Base-by-base conservation (phyloP, 176 grass and related monocot species). In the Ananas comosus region DNA sequence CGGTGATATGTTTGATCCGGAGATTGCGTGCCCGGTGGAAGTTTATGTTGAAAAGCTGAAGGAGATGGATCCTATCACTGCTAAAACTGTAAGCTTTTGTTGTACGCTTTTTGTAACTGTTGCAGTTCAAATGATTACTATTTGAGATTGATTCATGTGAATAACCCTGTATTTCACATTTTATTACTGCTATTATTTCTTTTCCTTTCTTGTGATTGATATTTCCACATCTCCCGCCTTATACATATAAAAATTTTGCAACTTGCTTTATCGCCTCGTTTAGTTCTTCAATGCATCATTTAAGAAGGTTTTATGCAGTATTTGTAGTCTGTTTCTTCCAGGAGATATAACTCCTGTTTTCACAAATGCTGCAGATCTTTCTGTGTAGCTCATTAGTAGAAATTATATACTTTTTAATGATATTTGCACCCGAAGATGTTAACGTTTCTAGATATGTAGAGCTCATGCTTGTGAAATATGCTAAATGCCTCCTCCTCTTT, bases 1-100 rank as follows among this genome's bases (percentile, higher is more conserved):
- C 12, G 93, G 93, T n/a, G 85, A 89, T 71, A 81, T 97, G 54
- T 92, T 97, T 78, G 93, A 97, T 71, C 86, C 86, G 0, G 66
- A 79, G 64, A 78, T 76, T 17, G 51, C 65, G 1, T 79, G 84
- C 61, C 64, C 57, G 3, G 48, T 80, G 1, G 74, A 88, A 74
- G 18, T 73, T 11, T 83, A 81, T 50, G 23, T 83, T 24, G 79
- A 84, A 64, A 91, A 67, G 29, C 85, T 86, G 12, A 82, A 82
- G 81, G 72, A 81, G 51, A 54, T 86, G 76, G 82, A 86, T 49
- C 82, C 65, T 2, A 69, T 78, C 58, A 88, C 82, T 11, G 78
- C 70, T 3, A 83, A 78, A 76, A 79, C 89, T 19, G 89, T 88
- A 48, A 78, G 80, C 14, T 10, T 11, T 67, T 16, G 13, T 19